A percentile compares a stretch with the other conserved stretches of the same genome.
Conservation (phyloP, 768 basidiomycete species). For the Termitomyces heimii region DNA sequence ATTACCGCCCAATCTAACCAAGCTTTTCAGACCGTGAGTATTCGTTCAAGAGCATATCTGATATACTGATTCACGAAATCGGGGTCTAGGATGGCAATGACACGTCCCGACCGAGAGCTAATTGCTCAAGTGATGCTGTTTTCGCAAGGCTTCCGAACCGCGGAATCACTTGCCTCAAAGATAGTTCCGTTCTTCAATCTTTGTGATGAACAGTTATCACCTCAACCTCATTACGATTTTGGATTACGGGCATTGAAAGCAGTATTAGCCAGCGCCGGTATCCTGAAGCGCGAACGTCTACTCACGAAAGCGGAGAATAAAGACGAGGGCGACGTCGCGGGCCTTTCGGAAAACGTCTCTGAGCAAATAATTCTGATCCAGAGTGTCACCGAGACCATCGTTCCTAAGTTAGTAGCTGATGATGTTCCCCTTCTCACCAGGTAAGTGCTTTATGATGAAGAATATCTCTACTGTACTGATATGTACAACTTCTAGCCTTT, state of each 20-base stretch:
- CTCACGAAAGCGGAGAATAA: constrained; percentile 39
- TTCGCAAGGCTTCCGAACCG: constrained; percentile 98
- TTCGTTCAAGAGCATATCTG: background rate
- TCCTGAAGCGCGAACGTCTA: constrained; percentile 89
- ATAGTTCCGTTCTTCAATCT: constrained; percentile 99
- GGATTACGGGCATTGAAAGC: constrained; percentile 96
- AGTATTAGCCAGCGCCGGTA: constrained; percentile 94
- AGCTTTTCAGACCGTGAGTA: constrained; percentile 89
- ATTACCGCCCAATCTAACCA: constrained; percentile 81
- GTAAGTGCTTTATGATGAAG: constrained; percentile 34
- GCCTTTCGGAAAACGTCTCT: constrained; percentile 65
- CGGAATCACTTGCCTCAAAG: constrained; percentile 95
- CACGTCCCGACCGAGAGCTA: constrained; percentile 93
- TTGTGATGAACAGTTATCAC: constrained; percentile 93
- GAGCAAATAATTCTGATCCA: constrained; percentile 98
- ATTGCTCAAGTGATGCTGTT: constrained; percentile 99
- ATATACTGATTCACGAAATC: constrained; percentile 9
- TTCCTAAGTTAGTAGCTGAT: constrained; percentile 95
- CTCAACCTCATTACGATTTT: constrained; percentile 98
- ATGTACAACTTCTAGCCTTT: constrained; percentile 48
- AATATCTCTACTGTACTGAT: background rate
- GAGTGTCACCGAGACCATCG: constrained; percentile 97
- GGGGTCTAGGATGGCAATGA: constrained; percentile 89
- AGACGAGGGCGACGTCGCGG: constrained; percentile 36
- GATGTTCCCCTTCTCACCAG: constrained; percentile 93